phyloP scores from a whole-genome alignment of 129 eudicot genomes.

The Scalesia atractyloides region DNA sequence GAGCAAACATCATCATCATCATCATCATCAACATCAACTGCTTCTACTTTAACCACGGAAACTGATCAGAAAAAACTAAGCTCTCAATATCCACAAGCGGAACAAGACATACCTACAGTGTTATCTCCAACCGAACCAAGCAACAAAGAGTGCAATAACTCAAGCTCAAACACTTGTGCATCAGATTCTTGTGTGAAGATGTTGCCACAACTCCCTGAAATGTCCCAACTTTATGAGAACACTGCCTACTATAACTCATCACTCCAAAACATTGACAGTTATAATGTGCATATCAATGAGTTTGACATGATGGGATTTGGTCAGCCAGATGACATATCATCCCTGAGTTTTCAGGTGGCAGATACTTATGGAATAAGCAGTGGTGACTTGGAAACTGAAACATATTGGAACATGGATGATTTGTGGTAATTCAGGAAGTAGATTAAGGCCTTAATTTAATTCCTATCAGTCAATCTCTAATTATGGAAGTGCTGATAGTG shows the following conservation, averaged over 20 bases:
- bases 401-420: slow-evolving; percentile 66
- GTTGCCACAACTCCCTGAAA: slow-evolving; percentile 26
- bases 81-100: neutral
- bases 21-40: slow-evolving; percentile 34
- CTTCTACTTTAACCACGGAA: slow-evolving; percentile 33
- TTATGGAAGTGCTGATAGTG: neutral
- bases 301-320: slow-evolving; percentile 44
- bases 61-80: slow-evolving; percentile 31
- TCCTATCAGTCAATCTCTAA: neutral
- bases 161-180: slow-evolving; percentile 35
- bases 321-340: slow-evolving; percentile 32
- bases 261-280: slow-evolving; percentile 24
- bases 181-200: slow-evolving; percentile 32
- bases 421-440: slow-evolving; percentile 44
- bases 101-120: slow-evolving; percentile 13
- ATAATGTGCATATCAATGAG: slow-evolving; percentile 39
- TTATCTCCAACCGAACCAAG: slow-evolving; percentile 17
- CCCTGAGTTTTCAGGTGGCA: slow-evolving; percentile 46
- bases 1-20: slow-evolving; percentile 57
- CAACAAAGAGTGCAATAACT: slow-evolving; percentile 14
- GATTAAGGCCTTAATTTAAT: neutral
- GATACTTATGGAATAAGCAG: slow-evolving; percentile 43
- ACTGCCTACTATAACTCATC: slow-evolving; percentile 13
- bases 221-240: slow-evolving; percentile 33
- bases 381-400: slow-evolving; percentile 38